Base-by-base conservation (phyloP, 2,329 filamentous ascomycete species). In the Fusarium paranaense region DNA sequence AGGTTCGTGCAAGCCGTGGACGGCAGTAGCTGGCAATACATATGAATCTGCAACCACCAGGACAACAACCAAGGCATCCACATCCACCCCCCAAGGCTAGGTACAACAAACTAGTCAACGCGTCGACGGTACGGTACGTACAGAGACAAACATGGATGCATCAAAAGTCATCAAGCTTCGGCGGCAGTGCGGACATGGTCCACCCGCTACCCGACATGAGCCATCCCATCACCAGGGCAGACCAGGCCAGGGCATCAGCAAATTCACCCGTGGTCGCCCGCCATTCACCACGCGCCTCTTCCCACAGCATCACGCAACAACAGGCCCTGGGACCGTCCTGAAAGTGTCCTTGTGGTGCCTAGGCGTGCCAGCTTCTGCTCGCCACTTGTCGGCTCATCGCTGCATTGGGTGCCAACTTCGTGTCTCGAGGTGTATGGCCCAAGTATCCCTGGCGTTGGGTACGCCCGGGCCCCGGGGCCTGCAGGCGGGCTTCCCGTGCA, bases 381-480 rank as follows among this genome's bases (percentile, higher is more conserved):
- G 75, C 76, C 76, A 78, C 75, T 73, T 76, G 77, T 76, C 76
- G 77, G 75, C 77, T 79, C 76, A 79, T 77, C 75, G 75, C 71
- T 75, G 76, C 77, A 78, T 73, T 78, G 71, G 73, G 66, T 73
- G 75, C 69, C 76, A 77, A 73, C 74, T 66, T 69, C 78, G 77
- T 79, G 77, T 79, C 77, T 76, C 57, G 38, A 72, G 71, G 64
- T 79, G 77, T 79, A 78, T 79, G 77, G 77, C 75, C 74, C 74
- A 73, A 54, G 67, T 67, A 77, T 76, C 72, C 76, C 74, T 77
- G 75, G 59, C 72, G 66, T 77, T 74, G 72, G 76, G 74, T 71
- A 66, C 74, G 68, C 61, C 63, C 73, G 66, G 76, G 69, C 71
- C 73, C 63, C 76, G 70, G 73, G 60, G 75, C 69, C 75, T 72